Conservation (phyloP, 768 basidiomycete genomes). For the Suillus lakei region DNA sequence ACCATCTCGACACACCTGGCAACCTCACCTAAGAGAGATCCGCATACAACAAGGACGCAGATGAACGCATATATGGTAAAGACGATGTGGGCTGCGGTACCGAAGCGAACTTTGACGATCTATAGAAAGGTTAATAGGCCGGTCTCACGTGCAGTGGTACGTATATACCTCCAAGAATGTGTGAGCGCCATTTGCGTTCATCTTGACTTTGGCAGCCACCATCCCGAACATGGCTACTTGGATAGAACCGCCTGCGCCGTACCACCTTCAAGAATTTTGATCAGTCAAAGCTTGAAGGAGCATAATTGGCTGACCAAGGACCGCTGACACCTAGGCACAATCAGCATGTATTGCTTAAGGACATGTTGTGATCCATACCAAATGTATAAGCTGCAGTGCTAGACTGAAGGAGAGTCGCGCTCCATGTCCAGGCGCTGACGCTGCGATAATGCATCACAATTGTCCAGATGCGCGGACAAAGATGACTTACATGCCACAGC, state of each 20-base stretch:
- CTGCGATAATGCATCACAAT: slow-evolving; percentile 6
- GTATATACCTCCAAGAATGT: slow-evolving; percentile 44
- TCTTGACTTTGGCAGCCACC: slow-evolving; percentile 45
- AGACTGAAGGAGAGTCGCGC: slow-evolving; percentile 43
- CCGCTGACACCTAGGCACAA: slow-evolving; percentile 35
- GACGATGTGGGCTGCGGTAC: slow-evolving; percentile 37
- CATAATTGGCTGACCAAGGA: slow-evolving; percentile 28
- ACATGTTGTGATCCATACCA: slow-evolving; percentile 9
- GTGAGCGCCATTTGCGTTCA: slow-evolving; percentile 47
- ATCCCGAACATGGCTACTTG: slow-evolving; percentile 45
- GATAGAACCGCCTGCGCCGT: slow-evolving; percentile 42
- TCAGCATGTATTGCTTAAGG: background rate
- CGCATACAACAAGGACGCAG: slow-evolving; percentile 43
- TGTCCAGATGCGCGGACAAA: background rate
- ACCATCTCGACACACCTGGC: background rate
- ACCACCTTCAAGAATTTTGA: slow-evolving; percentile 29
- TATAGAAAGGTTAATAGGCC: slow-evolving; percentile 6
- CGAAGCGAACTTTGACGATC: slow-evolving; percentile 44
- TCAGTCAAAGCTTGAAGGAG: slow-evolving; percentile 7
- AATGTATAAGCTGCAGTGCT: slow-evolving; percentile 42
- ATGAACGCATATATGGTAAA: slow-evolving; percentile 41
- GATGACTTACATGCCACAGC: slow-evolving; percentile 36
- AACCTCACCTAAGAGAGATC: slow-evolving; percentile 36
- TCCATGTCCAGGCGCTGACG: slow-evolving; percentile 46
- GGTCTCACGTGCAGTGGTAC: background rate